phyloP scores from a whole-genome alignment of 1,284 basidiomycete species.

The Pholiota adiposa region DNA sequence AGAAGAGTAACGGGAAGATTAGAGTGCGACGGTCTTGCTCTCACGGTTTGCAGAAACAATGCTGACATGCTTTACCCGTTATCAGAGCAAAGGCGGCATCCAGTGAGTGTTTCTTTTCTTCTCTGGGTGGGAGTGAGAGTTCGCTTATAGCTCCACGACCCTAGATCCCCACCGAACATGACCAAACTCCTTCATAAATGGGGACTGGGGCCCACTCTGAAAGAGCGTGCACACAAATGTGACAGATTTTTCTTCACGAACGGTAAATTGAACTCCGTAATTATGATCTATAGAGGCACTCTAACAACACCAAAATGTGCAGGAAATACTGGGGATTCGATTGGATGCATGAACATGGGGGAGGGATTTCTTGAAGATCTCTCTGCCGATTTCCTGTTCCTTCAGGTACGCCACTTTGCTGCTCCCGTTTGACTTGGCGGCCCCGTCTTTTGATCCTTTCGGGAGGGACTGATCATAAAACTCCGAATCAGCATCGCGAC shows the following conservation, averaged over 20 bases:
- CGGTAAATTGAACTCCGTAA: not conserved
- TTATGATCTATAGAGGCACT: not conserved
- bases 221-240: constrained; percentile 35
- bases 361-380: constrained; percentile 42
- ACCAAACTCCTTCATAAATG: constrained; percentile 46
- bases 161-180: constrained; percentile 48
- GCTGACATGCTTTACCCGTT: not conserved
- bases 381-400: constrained; percentile 40
- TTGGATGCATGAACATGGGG: constrained; percentile 40
- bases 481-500: constrained; percentile 51
- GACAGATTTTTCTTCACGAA: constrained; percentile 30
- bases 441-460: not conserved
- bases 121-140: not conserved
- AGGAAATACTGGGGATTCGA: constrained; percentile 40
- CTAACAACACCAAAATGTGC: not conserved
- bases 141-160: not conserved
- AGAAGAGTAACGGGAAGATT: constrained; percentile 37
- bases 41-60: not conserved
- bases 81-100: constrained; percentile 37
- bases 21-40: constrained; percentile 32
- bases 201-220: constrained; percentile 42
- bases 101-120: constrained; percentile 27
- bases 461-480: not conserved
- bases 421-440: not conserved
- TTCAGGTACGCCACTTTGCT: constrained; percentile 33